phyloP scores from a whole-genome alignment of 2,329 filamentous ascomycete species.

The Fusarium virguliforme region DNA sequence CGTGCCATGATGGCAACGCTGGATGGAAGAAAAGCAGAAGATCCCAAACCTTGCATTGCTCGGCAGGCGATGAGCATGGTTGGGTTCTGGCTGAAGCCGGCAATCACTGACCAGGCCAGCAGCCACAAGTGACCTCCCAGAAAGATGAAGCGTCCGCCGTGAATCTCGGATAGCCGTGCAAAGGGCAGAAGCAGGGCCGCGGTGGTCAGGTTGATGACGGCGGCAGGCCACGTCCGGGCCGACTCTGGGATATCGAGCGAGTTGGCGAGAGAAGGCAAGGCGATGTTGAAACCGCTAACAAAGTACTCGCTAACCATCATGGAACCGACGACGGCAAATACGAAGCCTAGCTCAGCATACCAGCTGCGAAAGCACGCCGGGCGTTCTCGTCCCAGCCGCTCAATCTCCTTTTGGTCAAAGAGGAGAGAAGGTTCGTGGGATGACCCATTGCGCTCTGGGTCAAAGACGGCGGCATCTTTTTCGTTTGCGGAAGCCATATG shows the following conservation, averaged over 20 bases:
- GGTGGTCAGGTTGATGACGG: slow-evolving; percentile 72
- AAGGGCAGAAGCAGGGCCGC: slow-evolving; percentile 74
- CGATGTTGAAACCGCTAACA: slow-evolving; percentile 82
- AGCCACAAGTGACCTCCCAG: slow-evolving; percentile 76
- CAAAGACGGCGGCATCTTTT: slow-evolving; percentile 14
- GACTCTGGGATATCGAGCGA: slow-evolving; percentile 75
- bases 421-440: not conserved
- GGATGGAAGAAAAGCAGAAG: slow-evolving; percentile 78
- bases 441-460: not conserved
- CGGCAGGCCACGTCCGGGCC: slow-evolving; percentile 76
- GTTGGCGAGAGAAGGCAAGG: slow-evolving; percentile 76
- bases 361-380: slow-evolving; percentile 69
- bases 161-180: slow-evolving; percentile 74
- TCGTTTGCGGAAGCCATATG: slow-evolving; percentile 11
- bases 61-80: slow-evolving; percentile 81
- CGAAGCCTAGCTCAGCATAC: slow-evolving; percentile 74
- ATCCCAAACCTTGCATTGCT: slow-evolving; percentile 80
- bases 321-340: slow-evolving; percentile 73
- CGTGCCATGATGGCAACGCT: slow-evolving; percentile 80
- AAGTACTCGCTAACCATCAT: slow-evolving; percentile 81
- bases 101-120: slow-evolving; percentile 76
- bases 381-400: slow-evolving; percentile 74
- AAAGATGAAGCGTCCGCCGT: slow-evolving; percentile 75
- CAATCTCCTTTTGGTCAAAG: slow-evolving; percentile 61
- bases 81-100: slow-evolving; percentile 77